Evolutionary conservation across 148 eudicot species (phyloP).

Genomic region (Pharnaceum exiguum): DNA sequence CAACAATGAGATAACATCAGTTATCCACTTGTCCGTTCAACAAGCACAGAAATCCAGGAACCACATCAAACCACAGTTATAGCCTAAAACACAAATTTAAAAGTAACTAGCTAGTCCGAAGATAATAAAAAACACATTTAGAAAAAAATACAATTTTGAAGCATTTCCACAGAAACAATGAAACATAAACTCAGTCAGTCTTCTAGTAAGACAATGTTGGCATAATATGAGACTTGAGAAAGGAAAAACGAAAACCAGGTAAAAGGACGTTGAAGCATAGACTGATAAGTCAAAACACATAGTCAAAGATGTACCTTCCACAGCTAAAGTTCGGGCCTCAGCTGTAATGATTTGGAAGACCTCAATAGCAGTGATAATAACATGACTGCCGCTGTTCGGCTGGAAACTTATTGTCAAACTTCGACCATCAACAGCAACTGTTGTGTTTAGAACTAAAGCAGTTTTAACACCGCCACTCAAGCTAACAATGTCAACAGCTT

Average conservation of each 20-base stretch:
- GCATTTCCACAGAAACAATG: not conserved
- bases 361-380: conserved; percentile 73
- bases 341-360: conserved; percentile 66
- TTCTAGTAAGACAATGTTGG: too few relatives aligned
- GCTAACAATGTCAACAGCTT: conserved; percentile 61
- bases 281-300: not conserved
- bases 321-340: conserved; percentile 68
- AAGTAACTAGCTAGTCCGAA: too few relatives aligned
- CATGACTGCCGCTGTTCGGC: conserved; percentile 60
- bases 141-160: too few relatives aligned
- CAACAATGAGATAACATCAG: too few relatives aligned
- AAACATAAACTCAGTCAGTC: too few relatives aligned
- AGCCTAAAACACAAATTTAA: too few relatives aligned
- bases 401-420: conserved; percentile 60
- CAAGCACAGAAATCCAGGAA: too few relatives aligned
- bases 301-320: conserved; percentile 59
- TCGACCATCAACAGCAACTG: conserved; percentile 75
- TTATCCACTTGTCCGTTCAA: too few relatives aligned
- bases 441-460: conserved; percentile 80
- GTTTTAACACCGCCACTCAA: conserved; percentile 66
- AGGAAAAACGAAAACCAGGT: not conserved
- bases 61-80: too few relatives aligned
- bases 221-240: not conserved
- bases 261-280: not conserved
- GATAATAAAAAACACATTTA: too few relatives aligned